These are phyloP conservation scores for Brachypodium distachyon DNA, from an alignment of 202 grass and related monocot genomes.

Conservation along the genomic window DNA sequence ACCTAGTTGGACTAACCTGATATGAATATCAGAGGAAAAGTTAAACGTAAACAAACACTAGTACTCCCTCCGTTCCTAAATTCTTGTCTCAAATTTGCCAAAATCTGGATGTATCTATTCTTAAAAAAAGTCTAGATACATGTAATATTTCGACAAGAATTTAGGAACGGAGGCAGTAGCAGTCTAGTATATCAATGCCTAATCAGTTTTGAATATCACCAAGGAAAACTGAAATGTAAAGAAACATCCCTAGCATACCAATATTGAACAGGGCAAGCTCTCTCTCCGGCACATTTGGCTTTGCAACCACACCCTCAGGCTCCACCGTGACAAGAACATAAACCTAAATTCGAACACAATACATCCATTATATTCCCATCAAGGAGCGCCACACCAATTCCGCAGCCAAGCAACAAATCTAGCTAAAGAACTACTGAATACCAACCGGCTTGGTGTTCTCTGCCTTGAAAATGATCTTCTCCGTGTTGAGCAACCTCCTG, in stretches of 20 bases:
- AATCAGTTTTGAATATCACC: not conserved
- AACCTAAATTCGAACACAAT: constrained; percentile 37
- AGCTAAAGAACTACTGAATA: not conserved
- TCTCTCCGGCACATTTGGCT: constrained; percentile 44
- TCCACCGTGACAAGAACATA: constrained; percentile 69
- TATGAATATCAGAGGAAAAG: not conserved
- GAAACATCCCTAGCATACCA: not conserved
- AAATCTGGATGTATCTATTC: no score
- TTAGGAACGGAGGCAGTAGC: no score
- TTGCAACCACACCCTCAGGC: constrained; percentile 58
- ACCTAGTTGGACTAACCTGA: not conserved
- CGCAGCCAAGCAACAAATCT: not conserved
- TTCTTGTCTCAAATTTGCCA: no score
- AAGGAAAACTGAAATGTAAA: not conserved
- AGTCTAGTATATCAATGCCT: not conserved
- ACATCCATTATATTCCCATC: not conserved
- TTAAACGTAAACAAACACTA: not conserved
- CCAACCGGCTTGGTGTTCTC: constrained; percentile 39
- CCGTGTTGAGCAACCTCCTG: constrained; percentile 84
- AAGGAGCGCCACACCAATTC: not conserved
- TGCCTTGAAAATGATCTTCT: constrained; percentile 87
- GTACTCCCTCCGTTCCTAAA: no score
- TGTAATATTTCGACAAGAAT: no score
- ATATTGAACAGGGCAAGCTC: constrained; percentile 74
- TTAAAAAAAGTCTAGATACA: no score